Base-by-base conservation (phyloP, 2,329 filamentous ascomycete genomes). In the Penicillium sp. region DNA sequence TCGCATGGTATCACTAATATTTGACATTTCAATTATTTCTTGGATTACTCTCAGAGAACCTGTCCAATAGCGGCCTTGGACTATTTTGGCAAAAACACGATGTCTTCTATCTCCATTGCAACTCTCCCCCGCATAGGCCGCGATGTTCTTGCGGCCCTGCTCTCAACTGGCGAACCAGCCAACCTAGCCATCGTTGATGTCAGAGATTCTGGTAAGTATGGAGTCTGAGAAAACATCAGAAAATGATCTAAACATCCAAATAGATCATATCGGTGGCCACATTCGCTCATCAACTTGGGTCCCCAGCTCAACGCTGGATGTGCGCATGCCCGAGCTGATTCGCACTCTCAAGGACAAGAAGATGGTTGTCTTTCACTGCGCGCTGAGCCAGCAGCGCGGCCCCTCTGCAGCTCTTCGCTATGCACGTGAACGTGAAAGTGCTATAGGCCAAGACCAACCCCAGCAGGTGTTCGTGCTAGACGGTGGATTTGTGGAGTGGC, bases 291-390 rank as follows among this genome's bases (percentile, higher is more conserved):
- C 87, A 32, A 84, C 82, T 48, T 90, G 96, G 80, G 82, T 91
- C 11, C 92, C 94, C 0, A 89, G 84, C 47, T 77, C 76, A 43
- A 84, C 85, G 16, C 83, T 97, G 46, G 90, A 96, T 66, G 83
- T 84, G 69, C 85, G 83, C 62, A 85, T 94, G 73, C 89, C 92
- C 0, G 90, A 92, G 59, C 84, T 99, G n/a, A 81, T 96, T 11
- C 86, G 91, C 53, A 86, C 83, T 42, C 83, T 97, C 45, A 79
- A 85, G 61, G 86, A 88, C 68, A 92, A 91, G 73, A 85, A 94
- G 52, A 88, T 83, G 10, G 91, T 99, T 13, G 85, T 99, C 1
- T 99, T 99, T 73, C 94, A 99, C 77, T 99, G 94, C 75, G 89
- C 90, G 16, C 79, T 97, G 52, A 93, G 89, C 63, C 94, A 97